These are phyloP conservation scores for Diaporthe batatas DNA, from an alignment of 2,329 filamentous ascomycete species.

Conservation along the genomic window DNA sequence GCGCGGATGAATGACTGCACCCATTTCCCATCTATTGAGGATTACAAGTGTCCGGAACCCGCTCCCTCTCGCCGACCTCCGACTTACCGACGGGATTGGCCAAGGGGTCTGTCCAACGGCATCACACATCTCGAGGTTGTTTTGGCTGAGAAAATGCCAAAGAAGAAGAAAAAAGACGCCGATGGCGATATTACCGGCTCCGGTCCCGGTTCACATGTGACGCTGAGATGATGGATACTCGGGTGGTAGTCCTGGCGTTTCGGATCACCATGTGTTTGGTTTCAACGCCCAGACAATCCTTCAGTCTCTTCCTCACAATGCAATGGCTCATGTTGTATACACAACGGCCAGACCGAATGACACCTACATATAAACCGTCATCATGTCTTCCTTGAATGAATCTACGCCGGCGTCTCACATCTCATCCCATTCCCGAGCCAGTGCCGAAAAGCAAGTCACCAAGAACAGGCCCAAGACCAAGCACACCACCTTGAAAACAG, in stretches of 20 bases:
- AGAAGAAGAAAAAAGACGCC: neutral
- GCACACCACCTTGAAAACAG: neutral
- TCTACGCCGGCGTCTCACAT: neutral
- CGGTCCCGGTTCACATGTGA: neutral
- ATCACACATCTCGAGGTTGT: neutral
- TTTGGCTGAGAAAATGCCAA: neutral
- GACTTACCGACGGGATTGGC: neutral
- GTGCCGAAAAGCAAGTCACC: neutral
- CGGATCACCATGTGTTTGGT: conserved; percentile 5
- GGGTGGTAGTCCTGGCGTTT: conserved; percentile 20
- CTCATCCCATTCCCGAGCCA: neutral
- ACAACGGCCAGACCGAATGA: neutral
- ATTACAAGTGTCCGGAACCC: neutral
- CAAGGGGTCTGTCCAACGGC: neutral
- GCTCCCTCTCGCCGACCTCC: neutral
- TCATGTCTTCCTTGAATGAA: conserved; percentile 3
- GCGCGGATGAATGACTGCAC: conserved; percentile 24
- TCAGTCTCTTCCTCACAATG: conserved; percentile 2
- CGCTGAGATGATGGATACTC: neutral
- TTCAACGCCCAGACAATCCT: neutral
- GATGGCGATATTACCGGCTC: neutral
- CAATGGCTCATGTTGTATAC: conserved; percentile 7
- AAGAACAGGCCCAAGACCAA: neutral
- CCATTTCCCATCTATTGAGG: neutral
- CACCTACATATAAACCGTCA: neutral